Evolutionary conservation across 345 rosid species (phyloP).

Genomic region (Clarkia xantiana): DNA sequence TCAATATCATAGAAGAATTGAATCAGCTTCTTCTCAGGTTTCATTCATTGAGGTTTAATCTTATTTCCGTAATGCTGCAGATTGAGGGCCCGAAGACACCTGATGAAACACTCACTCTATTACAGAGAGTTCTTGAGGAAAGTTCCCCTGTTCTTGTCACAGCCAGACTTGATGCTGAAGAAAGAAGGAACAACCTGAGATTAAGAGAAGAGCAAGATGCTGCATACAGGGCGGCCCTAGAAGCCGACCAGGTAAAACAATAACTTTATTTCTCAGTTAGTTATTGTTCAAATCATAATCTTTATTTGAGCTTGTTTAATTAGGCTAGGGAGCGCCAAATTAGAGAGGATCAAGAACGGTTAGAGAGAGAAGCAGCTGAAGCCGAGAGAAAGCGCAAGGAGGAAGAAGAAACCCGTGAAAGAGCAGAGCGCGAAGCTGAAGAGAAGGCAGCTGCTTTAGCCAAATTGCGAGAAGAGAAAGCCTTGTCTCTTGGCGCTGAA

Average conservation of each 20-base stretch:
- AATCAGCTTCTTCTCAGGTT: too few species aligned
- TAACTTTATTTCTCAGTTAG: too few species aligned
- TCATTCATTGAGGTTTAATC: too few species aligned
- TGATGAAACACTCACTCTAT: conserved; percentile 51
- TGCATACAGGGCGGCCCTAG: conserved; percentile 91
- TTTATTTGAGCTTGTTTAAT: neutral
- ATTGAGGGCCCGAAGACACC: conserved; percentile 86
- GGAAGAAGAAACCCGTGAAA: conserved; percentile 80
- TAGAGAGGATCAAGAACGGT: conserved; percentile 73
- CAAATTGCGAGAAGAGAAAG: conserved; percentile 76
- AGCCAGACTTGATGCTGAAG: conserved; percentile 86
- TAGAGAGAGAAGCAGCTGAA: conserved; percentile 86
- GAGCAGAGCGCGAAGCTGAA: conserved; percentile 75
- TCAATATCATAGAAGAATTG: too few species aligned
- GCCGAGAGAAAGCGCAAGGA: conserved; percentile 76
- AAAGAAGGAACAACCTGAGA: conserved; percentile 64
- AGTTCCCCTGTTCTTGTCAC: conserved; percentile 74
- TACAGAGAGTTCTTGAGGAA: conserved; percentile 89
- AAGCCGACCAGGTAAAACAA: conserved; percentile 77
- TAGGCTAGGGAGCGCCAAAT: conserved; percentile 48
- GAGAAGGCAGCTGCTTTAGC: conserved; percentile 72
- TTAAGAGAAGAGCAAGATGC: conserved; percentile 98
- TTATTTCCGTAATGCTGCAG: conserved; percentile 14
- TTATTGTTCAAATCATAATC: too few species aligned
- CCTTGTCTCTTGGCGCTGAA: conserved; percentile 68